Evolutionary conservation across 257 asterid genomes (phyloP), one percentile per base, ranked within the genome.

Genomic region (Fraxinus americana): DNA sequence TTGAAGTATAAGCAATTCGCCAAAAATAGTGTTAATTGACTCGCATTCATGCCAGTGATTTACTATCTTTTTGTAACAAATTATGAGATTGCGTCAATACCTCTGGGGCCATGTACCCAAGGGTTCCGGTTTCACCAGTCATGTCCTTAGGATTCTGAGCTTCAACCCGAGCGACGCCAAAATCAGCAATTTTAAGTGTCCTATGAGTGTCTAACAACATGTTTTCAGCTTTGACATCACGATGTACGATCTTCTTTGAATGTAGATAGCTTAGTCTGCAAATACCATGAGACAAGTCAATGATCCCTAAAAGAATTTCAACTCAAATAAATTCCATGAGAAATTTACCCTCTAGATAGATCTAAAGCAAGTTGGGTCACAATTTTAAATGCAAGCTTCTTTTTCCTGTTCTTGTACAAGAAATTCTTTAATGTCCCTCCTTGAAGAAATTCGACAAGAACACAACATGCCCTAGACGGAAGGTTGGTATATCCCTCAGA

Each of bases 51-150:
- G 52, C 4, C 52, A 43, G 23, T 17, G 39, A 23, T 45, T 36
- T 32, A 70, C 13, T 2, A 4, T 1, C 4, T 63, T 36, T n/a
- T 17, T 43, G 32, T 4, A 72, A 72, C 36, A 39, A 17, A 39
- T 36, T 13, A 25, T 17, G 23, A 32, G 34, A 70, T 29, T 12
- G 67, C 3, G 23, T 23, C 72, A 52, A 70, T 90, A 94, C 97
- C 98, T 94, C 98, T 1, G 98, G 98, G 12, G 98, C 98, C 98
- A 94, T 94, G 83, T 94, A 94, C 81, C 98, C 97, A 29, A 94
- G 98, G 8, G 98, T 94, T 81, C 98, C 98, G 0, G 98, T 94
- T 89, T 94, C 98, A 74, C 98, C 98, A 1, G 98, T 94, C 98
- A 94, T 94, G 83, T 94, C 98, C 86, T 83, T 83, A 0, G 98